These are phyloP conservation scores for Apiospora saccharicola DNA, from an alignment of 2,329 filamentous ascomycete species.

Conservation along the genomic window DNA sequence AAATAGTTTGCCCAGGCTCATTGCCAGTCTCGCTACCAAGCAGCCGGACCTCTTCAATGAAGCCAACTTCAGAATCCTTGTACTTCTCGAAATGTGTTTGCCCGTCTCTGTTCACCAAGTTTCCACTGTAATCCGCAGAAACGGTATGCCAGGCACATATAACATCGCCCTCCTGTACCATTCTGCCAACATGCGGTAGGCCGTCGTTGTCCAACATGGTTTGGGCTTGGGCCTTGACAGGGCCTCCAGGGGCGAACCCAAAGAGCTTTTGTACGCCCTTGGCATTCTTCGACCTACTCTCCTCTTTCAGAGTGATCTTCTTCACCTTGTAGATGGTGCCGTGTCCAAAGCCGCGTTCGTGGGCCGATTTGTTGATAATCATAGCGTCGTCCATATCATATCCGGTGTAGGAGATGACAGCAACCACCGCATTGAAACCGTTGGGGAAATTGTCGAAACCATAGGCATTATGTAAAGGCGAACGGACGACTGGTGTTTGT, in stretches of 20 bases:
- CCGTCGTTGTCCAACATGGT: slow-evolving; percentile 86
- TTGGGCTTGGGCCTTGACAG: slow-evolving; percentile 74
- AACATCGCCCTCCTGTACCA: slow-evolving; percentile 81
- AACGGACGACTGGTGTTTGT: slow-evolving; percentile 91
- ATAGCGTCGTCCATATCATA: slow-evolving; percentile 99
- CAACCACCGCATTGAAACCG: slow-evolving; percentile 92
- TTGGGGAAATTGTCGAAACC: slow-evolving; percentile 98
- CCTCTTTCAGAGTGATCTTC: slow-evolving; percentile 85
- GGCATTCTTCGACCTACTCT: slow-evolving; percentile 70
- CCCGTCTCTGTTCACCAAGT: slow-evolving; percentile 85
- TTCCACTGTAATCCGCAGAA: slow-evolving; percentile 77
- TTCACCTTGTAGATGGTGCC: slow-evolving; percentile 99
- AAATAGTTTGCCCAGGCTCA: slow-evolving; percentile 86
- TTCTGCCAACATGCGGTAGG: slow-evolving; percentile 79
- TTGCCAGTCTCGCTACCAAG: slow-evolving; percentile 85
- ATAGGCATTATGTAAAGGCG: slow-evolving; percentile 93
- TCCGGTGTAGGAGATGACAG: slow-evolving; percentile 97
- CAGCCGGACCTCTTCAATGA: slow-evolving; percentile 90
- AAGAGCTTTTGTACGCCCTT: slow-evolving; percentile 83
- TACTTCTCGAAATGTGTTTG: slow-evolving; percentile 90
- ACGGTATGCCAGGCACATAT: slow-evolving; percentile 92
- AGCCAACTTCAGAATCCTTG: slow-evolving; percentile 88
- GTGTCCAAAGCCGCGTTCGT: slow-evolving; percentile 94
- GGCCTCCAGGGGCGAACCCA: slow-evolving; percentile 83
- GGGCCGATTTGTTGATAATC: slow-evolving; percentile 97